Base-by-base conservation (phyloP, 495 filamentous ascomycete species). In the Penicillium longicatenatum region DNA sequence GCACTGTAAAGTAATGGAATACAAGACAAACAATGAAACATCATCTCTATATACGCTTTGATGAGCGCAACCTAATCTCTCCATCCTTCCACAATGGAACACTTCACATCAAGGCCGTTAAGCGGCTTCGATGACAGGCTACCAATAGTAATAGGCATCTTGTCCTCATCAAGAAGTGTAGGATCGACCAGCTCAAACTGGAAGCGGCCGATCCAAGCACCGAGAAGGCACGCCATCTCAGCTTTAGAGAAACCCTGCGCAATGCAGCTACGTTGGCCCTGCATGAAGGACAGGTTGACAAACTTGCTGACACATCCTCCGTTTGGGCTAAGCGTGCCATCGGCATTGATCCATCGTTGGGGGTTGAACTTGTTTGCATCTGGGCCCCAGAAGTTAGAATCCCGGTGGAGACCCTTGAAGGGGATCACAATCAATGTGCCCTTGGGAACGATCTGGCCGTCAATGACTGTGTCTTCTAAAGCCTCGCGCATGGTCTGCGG, bases 291-390 rank as follows among this genome's bases (percentile, higher is more conserved):
- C 5, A 49, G 24, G n/a, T 29, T 49, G n/a, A 22, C 26, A 19
- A 31, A 49, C 24, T 49, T 49, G 29, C 29, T 49, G 11, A 30
- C 10, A 22, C 46, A 49, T 2, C 46, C 29, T 10, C 46, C 22
- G 6, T 22, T 29, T 2, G 8, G 16, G 22, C 26, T 29, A 6
- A 29, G 5, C 4, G 46, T 49, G 24, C 24, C 46, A n/a, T 49
- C 46, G 24, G 11, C 17, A 9, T 60, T 59, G 9, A 33, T 79
- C 84, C 85, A 89, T 9, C 86, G 65, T 29, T 79, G 79, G 0
- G 86, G 86, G 1, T 70, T 64, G 65, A 80, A 89, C 20, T 77
- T 56, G 0, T 73, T 69, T 0, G 82, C 79, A 59, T 86, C 80
- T 5, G 68, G 63, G 0, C 76, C 81, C 14, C 72, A 87, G 4